These are phyloP conservation scores for Colletotrichum destructivum DNA, from an alignment of 2,329 filamentous ascomycete species.

Conservation along the genomic window DNA sequence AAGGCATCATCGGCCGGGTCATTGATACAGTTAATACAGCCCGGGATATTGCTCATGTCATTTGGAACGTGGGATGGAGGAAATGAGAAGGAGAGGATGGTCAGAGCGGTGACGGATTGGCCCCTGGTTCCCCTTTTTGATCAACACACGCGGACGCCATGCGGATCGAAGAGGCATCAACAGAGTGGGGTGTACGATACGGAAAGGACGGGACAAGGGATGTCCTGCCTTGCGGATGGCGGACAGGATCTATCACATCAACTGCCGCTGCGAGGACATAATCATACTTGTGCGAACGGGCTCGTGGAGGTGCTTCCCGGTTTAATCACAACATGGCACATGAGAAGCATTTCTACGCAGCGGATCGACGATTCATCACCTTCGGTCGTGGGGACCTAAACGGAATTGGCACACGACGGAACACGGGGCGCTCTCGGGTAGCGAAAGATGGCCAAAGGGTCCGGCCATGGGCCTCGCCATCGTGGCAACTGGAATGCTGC, in stretches of 20 bases:
- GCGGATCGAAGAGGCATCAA: slow-evolving; percentile 22
- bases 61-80: slow-evolving; percentile 80
- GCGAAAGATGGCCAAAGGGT: slow-evolving; percentile 13
- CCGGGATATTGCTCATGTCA: slow-evolving; percentile 79
- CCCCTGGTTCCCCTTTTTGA: neutral
- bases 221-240: neutral
- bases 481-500: slow-evolving; percentile 31
- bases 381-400: slow-evolving; percentile 14
- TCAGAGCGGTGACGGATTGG: neutral
- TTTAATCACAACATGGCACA: slow-evolving; percentile 19
- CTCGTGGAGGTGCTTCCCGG: neutral
- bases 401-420: slow-evolving; percentile 12
- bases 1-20: slow-evolving; percentile 82
- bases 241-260: neutral
- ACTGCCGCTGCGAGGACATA: slow-evolving; percentile 14
- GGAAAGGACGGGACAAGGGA: neutral
- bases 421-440: slow-evolving; percentile 27
- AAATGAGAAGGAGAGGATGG: slow-evolving; percentile 54
- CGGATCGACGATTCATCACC: slow-evolving; percentile 18
- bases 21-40: slow-evolving; percentile 85
- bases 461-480: slow-evolving; percentile 11
- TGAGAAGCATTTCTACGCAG: slow-evolving; percentile 24
- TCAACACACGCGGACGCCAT: slow-evolving; percentile 9
- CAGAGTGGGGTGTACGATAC: slow-evolving; percentile 33
- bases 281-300: slow-evolving; percentile 11